These are phyloP conservation scores for Trypanosoma theileri DNA, from an alignment of 208 protist species.

Conservation along the genomic window DNA sequence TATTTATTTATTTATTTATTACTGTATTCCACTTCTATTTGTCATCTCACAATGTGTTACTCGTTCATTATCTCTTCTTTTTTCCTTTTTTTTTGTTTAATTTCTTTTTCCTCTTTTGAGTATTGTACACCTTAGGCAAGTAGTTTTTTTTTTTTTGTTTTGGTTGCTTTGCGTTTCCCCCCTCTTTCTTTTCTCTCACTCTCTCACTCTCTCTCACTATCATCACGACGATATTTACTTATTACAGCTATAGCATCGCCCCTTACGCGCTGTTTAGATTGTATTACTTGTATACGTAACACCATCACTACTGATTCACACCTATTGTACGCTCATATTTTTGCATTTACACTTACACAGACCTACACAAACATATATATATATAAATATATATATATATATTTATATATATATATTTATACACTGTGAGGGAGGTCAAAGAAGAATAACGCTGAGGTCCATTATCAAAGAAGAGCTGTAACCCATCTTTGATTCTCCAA, in stretches of 20 bases:
- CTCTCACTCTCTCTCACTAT: neutral
- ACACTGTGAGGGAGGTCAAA: no score
- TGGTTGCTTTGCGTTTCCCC: neutral
- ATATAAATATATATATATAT: no score
- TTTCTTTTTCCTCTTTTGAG: slow-evolving; percentile 10
- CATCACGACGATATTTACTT: no score
- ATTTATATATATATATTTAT: no score
- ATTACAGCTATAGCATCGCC: no score
- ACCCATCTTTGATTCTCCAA: no score
- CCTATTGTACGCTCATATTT: no score
- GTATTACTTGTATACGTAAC: slow-evolving; percentile 5
- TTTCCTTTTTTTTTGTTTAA: slow-evolving; percentile 12
- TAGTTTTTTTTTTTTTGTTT: neutral
- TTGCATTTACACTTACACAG: no score
- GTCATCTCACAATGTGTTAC: neutral
- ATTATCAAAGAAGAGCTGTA: no score
- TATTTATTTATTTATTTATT: slow-evolving; percentile 8
- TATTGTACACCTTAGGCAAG: neutral
- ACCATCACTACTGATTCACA: neutral
- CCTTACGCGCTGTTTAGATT: neutral
- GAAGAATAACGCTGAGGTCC: no score
- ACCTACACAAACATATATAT: no score
- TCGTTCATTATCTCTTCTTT: slow-evolving; percentile 10
- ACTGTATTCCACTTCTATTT: neutral
- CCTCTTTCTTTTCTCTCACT: neutral